Evolutionary conservation across 768 basidiomycete species (phyloP).

Genomic region (Hebeloma cylindrosporum): DNA sequence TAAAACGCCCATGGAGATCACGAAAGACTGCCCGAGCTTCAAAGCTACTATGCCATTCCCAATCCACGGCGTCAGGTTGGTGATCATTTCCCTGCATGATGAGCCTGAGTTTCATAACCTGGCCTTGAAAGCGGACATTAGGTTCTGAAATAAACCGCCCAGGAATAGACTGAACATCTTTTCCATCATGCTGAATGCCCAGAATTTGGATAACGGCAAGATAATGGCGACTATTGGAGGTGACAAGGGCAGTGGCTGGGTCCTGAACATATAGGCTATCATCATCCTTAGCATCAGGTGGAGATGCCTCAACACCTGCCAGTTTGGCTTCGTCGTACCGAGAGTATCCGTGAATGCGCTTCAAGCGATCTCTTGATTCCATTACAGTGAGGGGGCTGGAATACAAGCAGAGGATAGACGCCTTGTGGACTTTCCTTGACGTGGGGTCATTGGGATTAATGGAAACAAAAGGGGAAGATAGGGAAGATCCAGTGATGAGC

Average conservation of each 20-base stretch:
- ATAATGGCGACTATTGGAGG: conserved; percentile 4
- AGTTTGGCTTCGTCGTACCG: conserved; percentile 12
- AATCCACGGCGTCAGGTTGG: conserved; percentile 7
- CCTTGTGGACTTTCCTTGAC: conserved; percentile 16
- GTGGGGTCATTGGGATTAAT: no score
- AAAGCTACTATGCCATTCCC: conserved; percentile 14
- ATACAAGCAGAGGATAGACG: conserved; percentile 9
- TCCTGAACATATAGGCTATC: conserved; percentile 6
- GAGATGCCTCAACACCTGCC: no score
- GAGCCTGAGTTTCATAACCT: conserved; percentile 12
- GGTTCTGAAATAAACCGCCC: conserved; percentile 4
- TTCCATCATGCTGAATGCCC: conserved; percentile 2
- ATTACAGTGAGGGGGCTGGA: conserved; percentile 8
- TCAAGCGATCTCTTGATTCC: conserved; percentile 18
- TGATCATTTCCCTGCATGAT: neutral
- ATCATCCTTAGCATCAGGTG: no score
- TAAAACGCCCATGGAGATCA: conserved; percentile 5
- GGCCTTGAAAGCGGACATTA: conserved; percentile 4
- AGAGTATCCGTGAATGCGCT: conserved; percentile 11
- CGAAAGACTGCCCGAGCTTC: conserved; percentile 7
- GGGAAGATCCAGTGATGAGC: no score
- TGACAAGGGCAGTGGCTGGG: conserved; percentile 8
- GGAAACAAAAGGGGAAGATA: no score
- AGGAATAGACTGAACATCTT: neutral
- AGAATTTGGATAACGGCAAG: conserved; percentile 12